A percentile compares a stretch with the other conserved stretches of the same genome.
These are phyloP conservation scores for Dendrobium officinale DNA, from an alignment of 106 monocot genomes.

Conservation along the genomic window DNA sequence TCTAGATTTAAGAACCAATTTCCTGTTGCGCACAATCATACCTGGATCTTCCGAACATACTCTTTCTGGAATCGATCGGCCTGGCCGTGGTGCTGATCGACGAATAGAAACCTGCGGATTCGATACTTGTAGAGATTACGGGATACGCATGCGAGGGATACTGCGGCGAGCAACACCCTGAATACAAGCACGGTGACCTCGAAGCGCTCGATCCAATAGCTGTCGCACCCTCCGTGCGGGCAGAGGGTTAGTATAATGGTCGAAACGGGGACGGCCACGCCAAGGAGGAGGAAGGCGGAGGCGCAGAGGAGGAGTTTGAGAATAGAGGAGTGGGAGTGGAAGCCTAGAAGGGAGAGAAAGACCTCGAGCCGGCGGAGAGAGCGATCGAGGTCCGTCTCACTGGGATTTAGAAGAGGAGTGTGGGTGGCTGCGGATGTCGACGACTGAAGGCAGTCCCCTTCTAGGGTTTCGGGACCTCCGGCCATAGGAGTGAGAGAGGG, in stretches of 20 bases:
- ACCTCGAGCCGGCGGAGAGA: constrained; percentile 37
- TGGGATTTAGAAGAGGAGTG: neutral
- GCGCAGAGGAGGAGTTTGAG: constrained; percentile 18
- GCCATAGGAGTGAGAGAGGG: constrained; percentile 13
- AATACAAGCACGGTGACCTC: constrained; percentile 31
- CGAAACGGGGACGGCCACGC: constrained; percentile 26
- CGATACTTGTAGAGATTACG: constrained; percentile 47
- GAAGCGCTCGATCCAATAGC: constrained; percentile 39
- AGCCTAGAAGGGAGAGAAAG: constrained; percentile 33
- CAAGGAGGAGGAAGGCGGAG: constrained; percentile 28
- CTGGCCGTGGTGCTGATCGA: constrained; percentile 38
- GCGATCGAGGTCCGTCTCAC: constrained; percentile 12
- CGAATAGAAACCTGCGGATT: constrained; percentile 51
- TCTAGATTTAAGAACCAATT: neutral
- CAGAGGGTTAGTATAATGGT: constrained; percentile 18
- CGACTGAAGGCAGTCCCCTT: neutral
- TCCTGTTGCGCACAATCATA: constrained; percentile 1
- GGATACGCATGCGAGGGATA: constrained; percentile 41
- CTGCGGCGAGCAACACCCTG: constrained; percentile 33
- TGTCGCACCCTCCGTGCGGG: neutral
- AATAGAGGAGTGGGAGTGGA: constrained; percentile 14
- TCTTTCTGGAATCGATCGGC: constrained; percentile 42
- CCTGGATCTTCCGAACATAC: constrained; percentile 52
- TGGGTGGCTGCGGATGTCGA: neutral
- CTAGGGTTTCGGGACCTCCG: constrained; percentile 10